Conservation (phyloP, 1,139 yeast genomes). For the Suhomyces kunorum region DNA sequence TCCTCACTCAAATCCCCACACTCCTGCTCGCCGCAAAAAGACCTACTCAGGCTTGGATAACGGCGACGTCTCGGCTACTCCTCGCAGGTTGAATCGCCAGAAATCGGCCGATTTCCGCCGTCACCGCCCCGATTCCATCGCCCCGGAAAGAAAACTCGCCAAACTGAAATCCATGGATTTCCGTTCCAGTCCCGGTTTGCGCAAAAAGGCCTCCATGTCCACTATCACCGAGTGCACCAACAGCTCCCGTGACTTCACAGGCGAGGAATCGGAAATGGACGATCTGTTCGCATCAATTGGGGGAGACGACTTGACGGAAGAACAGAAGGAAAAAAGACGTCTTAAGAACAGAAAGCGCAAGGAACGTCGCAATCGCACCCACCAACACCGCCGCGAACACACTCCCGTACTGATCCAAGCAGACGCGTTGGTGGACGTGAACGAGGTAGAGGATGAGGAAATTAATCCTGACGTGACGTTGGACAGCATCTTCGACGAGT, state of each 20-base stretch:
- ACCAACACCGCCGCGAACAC: constrained; percentile 8
- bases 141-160: constrained; percentile 13
- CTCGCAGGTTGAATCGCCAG: constrained; percentile 14
- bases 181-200: constrained; percentile 9
- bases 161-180: constrained; percentile 19
- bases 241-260: constrained; percentile 9
- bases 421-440: constrained; percentile 5
- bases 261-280: constrained; percentile 16
- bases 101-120: constrained; percentile 17
- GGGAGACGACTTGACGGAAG: constrained; percentile 14
- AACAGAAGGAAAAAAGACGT: constrained; percentile 18
- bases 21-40: constrained; percentile 9
- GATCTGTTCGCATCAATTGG: constrained; percentile 13
- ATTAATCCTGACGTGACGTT: constrained; percentile 15
- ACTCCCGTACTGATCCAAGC: not conserved
- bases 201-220: constrained; percentile 12
- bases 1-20: too few species aligned
- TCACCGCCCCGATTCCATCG: constrained; percentile 13
- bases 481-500: constrained; percentile 18
- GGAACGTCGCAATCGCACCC: constrained; percentile 17
- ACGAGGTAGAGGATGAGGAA: constrained; percentile 7
- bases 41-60: constrained; percentile 14
- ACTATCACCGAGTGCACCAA: constrained; percentile 4
- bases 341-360: constrained; percentile 19
- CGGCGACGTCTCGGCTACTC: too few species aligned